These are phyloP conservation scores for Hypomyces rosellus DNA, from an alignment of 2,329 filamentous ascomycete genomes.

Conservation along the genomic window DNA sequence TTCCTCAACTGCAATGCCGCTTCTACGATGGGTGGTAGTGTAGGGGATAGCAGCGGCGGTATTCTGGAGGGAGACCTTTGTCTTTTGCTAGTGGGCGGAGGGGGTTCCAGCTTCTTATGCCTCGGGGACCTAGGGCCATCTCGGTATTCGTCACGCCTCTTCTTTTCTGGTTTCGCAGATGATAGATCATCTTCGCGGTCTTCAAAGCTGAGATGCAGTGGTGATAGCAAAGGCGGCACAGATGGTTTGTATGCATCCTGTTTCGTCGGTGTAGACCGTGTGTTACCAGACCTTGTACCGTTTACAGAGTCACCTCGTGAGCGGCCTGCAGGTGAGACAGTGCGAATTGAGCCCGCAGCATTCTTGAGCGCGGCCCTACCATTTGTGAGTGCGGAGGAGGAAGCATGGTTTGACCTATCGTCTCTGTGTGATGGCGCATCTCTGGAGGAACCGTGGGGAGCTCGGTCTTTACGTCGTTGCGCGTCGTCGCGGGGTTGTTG, in stretches of 20 bases:
- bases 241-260: constrained; percentile 32
- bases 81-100: constrained; percentile 28
- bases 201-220: constrained; percentile 41
- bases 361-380: constrained; percentile 30
- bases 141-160: constrained; percentile 21
- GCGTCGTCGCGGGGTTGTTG: constrained; percentile 28
- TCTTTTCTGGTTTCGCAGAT: constrained; percentile 29
- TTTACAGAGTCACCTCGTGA: constrained; percentile 37
- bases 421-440: constrained; percentile 26
- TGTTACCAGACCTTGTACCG: constrained; percentile 30
- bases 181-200: constrained; percentile 19
- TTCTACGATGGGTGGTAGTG: constrained; percentile 46
- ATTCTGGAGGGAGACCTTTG: constrained; percentile 32
- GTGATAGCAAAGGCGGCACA: constrained; percentile 49
- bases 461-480: constrained; percentile 26
- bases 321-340: constrained; percentile 32
- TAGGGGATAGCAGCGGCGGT: constrained; percentile 50
- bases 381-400: constrained; percentile 28
- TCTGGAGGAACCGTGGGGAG: constrained; percentile 16
- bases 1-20: constrained; percentile 28
- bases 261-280: constrained; percentile 32
- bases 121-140: constrained; percentile 25
- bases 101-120: constrained; percentile 22
- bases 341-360: constrained; percentile 20
- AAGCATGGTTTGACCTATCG: constrained; percentile 12